These are phyloP conservation scores for Sisymbrium altissimum DNA, from an alignment of 345 rosid species.

Conservation along the genomic window DNA sequence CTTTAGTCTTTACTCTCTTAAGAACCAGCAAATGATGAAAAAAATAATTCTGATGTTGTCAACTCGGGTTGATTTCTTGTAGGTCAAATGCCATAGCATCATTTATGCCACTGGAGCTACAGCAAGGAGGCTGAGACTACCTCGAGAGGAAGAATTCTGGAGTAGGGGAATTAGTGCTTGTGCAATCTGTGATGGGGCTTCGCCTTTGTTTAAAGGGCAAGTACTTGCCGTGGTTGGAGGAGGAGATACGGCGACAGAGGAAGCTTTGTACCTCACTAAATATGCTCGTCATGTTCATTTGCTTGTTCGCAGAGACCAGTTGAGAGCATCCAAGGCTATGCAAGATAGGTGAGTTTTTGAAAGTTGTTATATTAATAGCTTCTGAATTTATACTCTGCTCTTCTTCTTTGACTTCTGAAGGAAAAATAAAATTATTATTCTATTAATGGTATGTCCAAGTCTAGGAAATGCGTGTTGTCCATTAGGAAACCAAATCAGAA, in stretches of 20 bases:
- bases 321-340: conserved; percentile 97
- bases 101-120: conserved; percentile 96
- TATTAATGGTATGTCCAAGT: background rate
- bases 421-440: background rate
- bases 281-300: conserved; percentile 97
- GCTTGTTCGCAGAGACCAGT: conserved; percentile 79
- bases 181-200: conserved; percentile 98
- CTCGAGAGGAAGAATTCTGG: conserved; percentile 97
- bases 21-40: background rate
- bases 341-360: conserved; percentile 80
- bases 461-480: background rate
- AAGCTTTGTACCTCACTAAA: conserved; percentile 89
- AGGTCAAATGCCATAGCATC: conserved; percentile 86
- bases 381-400: background rate
- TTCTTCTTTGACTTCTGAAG: conserved; percentile 16
- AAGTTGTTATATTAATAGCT: background rate
- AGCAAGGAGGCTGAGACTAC: conserved; percentile 71
- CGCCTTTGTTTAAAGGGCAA: conserved; percentile 92
- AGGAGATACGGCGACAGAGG: conserved; percentile 98
- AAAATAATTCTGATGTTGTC: background rate
- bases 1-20: background rate
- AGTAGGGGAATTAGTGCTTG: conserved; percentile 99
- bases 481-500: conserved; percentile 7
- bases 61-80: conserved; percentile 13
- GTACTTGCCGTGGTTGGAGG: conserved; percentile 98